Conservation (phyloP, 352 stramenopile species). For the Saprolegnia diclina region DNA sequence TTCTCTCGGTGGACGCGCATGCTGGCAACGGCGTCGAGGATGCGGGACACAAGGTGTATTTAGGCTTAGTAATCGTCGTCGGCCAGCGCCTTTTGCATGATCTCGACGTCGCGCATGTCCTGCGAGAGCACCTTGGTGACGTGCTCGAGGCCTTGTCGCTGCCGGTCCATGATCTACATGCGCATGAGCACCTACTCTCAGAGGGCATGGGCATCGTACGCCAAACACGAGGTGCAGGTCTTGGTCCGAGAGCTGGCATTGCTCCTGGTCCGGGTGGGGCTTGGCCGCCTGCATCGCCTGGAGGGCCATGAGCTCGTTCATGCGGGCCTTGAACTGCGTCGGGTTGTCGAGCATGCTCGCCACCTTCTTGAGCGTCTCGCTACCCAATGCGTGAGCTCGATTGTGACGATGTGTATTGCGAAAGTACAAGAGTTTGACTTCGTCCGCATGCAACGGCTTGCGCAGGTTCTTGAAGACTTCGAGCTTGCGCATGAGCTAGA, state of each 20-base stretch:
- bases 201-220: conserved; percentile 28
- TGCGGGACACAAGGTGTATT: not conserved
- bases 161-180: conserved; percentile 72
- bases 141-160: conserved; percentile 77
- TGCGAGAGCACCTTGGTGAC: conserved; percentile 78
- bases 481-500: conserved; percentile 79
- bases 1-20: too few species aligned
- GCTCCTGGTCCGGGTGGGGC: conserved; percentile 26
- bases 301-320: conserved; percentile 71
- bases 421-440: conserved; percentile 74
- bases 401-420: not conserved
- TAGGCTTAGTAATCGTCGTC: conserved; percentile 27
- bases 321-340: conserved; percentile 81
- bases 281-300: conserved; percentile 46
- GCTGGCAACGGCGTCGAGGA: too few species aligned
- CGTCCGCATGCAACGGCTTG: conserved; percentile 73
- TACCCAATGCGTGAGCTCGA: conserved; percentile 23
- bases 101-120: conserved; percentile 77
- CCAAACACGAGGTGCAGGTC: conserved; percentile 73
- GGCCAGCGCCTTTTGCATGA: conserved; percentile 82
- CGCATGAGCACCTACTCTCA: not conserved
- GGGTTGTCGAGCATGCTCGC: conserved; percentile 70
- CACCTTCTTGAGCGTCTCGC: conserved; percentile 77
- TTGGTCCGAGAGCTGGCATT: conserved; percentile 53
- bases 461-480: conserved; percentile 80